phyloP scores from a whole-genome alignment of 78 protist species.

The Planoprotostelium fungivorum region DNA sequence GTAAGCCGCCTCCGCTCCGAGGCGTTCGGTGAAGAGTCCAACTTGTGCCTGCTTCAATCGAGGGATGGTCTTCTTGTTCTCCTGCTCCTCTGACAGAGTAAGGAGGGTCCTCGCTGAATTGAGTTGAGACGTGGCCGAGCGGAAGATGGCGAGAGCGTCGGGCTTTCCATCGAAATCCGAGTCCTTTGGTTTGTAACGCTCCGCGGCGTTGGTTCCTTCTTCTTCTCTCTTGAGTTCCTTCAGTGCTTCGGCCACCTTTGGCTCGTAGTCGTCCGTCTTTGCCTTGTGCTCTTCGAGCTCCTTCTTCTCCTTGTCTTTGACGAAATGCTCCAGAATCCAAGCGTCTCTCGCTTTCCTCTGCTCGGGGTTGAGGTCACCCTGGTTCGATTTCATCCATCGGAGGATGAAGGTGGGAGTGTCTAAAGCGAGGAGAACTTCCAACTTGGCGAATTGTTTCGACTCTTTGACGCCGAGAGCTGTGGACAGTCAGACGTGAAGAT shows the following conservation, averaged over 20 bases:
- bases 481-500: no score
- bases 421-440: neutral
- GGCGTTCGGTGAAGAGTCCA: neutral
- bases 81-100: neutral
- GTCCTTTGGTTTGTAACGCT: neutral
- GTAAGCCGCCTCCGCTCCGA: neutral
- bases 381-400: neutral
- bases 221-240: neutral
- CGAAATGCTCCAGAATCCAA: neutral
- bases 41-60: neutral
- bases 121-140: neutral
- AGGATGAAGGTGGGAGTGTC: neutral
- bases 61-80: neutral
- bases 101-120: neutral
- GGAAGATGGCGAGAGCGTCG: neutral
- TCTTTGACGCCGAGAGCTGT: neutral
- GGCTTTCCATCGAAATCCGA: neutral
- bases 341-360: neutral
- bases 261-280: neutral
- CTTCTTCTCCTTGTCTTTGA: neutral
- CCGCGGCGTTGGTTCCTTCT: neutral
- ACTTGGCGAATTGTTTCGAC: neutral
- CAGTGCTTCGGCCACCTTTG: neutral
- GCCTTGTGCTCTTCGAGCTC: neutral
- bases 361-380: neutral